Conservation (phyloP, 306 rosid species). For the Glycine soja region DNA sequence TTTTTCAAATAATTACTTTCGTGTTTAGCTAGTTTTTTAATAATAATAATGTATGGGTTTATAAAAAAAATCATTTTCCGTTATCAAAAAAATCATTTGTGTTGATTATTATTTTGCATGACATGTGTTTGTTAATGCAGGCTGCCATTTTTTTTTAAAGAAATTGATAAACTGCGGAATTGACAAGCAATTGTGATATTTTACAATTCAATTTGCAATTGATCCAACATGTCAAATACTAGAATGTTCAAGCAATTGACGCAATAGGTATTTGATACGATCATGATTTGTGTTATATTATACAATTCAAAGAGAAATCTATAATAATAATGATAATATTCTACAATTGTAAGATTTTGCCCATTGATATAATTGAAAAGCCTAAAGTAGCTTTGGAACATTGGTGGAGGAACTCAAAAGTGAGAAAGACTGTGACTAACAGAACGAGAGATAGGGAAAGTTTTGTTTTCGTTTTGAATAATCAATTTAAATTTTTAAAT, state of each 20-base stretch:
- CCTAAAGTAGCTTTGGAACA: background rate
- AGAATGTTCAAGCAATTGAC: background rate
- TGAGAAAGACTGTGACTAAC: background rate
- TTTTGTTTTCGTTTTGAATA: background rate
- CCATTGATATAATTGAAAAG: constrained; percentile 3
- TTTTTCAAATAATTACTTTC: too few species aligned
- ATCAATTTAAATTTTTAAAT: background rate
- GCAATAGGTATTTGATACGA: background rate
- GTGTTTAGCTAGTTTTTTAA: too few species aligned
- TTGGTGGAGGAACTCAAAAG: constrained; percentile 2
- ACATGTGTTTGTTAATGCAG: background rate
- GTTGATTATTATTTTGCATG: too few species aligned
- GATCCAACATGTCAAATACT: background rate
- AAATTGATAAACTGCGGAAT: background rate
- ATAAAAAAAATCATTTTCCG: too few species aligned
- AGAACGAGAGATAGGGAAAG: background rate
- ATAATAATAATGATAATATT: background rate
- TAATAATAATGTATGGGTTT: too few species aligned
- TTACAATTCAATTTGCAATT: background rate
- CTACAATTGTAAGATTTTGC: background rate
- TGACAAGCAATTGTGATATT: background rate
- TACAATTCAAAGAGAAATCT: background rate
- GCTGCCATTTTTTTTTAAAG: background rate
- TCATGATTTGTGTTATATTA: background rate
- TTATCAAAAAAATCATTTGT: too few species aligned